Percentiles rank a stretch among this genome's conserved stretches.
phyloP scores from a whole-genome alignment of 2,329 filamentous ascomycete genomes.

The Cytospora mali region DNA sequence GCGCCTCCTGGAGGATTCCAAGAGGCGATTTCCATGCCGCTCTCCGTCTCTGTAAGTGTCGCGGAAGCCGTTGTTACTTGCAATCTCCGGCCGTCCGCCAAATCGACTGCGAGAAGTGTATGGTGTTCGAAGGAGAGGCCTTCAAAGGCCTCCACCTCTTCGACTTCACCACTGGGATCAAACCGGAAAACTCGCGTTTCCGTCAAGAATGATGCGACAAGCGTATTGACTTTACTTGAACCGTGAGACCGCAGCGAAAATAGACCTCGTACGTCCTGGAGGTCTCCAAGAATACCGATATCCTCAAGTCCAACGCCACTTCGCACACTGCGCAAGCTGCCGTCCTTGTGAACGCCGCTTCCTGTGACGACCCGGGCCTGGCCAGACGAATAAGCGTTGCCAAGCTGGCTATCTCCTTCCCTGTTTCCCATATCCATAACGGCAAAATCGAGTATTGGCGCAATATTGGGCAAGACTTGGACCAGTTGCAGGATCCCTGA shows the following conservation, averaged over 20 bases:
- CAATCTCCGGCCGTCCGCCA: conserved; percentile 65
- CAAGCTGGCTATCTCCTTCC: conserved; percentile 71
- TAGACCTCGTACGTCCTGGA: conserved; percentile 72
- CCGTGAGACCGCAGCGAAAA: conserved; percentile 65
- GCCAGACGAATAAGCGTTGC: conserved; percentile 91
- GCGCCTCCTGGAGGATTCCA: conserved; percentile 58
- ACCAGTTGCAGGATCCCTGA: conserved; percentile 61
- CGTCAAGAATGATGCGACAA: conserved; percentile 79
- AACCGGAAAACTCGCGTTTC: conserved; percentile 86
- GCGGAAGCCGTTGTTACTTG: conserved; percentile 73
- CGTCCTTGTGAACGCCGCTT: conserved; percentile 87
- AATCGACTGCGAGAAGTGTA: conserved; percentile 71
- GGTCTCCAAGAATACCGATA: conserved; percentile 76
- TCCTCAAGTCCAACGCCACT: conserved; percentile 94
- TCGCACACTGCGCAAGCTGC: conserved; percentile 83
- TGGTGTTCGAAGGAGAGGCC: conserved; percentile 70
- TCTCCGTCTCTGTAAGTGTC: conserved; percentile 63
- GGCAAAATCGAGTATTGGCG: conserved; percentile 86
- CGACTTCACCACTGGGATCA: conserved; percentile 72
- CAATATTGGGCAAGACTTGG: conserved; percentile 81
- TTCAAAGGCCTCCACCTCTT: conserved; percentile 78
- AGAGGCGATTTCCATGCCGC: conserved; percentile 54
- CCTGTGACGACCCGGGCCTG: conserved; percentile 93
- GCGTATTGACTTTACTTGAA: conserved; percentile 61
- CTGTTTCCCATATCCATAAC: conserved; percentile 95